Evolutionary conservation across 2,329 filamentous ascomycete genomes (phyloP).

Genomic region (Massarina eburnea): DNA sequence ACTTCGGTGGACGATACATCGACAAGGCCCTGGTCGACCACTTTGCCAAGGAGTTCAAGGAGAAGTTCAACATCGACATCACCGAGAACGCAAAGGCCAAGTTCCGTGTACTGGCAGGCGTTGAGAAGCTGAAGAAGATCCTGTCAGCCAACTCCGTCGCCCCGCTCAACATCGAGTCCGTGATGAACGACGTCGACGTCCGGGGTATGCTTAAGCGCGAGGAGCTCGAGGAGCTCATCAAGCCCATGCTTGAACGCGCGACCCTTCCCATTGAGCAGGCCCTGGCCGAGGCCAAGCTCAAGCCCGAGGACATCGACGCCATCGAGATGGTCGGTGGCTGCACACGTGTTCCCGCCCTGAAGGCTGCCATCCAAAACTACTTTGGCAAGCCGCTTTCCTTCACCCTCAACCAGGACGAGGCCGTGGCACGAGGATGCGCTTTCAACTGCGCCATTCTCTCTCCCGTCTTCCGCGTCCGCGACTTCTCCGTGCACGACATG

Average conservation of each 20-base stretch:
- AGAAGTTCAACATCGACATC: slow-evolving; percentile 97
- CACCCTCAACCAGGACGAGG: slow-evolving; percentile 98
- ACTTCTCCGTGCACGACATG: slow-evolving; percentile 97
- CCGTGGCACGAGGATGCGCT: slow-evolving; percentile 89
- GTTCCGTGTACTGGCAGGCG: slow-evolving; percentile 81
- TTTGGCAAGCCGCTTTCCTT: slow-evolving; percentile 92
- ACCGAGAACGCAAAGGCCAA: slow-evolving; percentile 85
- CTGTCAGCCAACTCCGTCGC: slow-evolving; percentile 92
- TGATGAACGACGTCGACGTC: slow-evolving; percentile 98
- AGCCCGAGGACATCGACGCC: slow-evolving; percentile 85
- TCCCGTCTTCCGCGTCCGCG: slow-evolving; percentile 95
- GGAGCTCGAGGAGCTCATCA: slow-evolving; percentile 87
- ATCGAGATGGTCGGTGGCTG: slow-evolving; percentile 94
- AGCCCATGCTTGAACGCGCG: slow-evolving; percentile 76
- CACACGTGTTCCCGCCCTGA: slow-evolving; percentile 89
- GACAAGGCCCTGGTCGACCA: slow-evolving; percentile 94
- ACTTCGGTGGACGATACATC: slow-evolving; percentile 97
- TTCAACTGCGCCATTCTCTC: slow-evolving; percentile 98
- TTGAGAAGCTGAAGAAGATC: slow-evolving; percentile 98
- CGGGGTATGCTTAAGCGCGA: slow-evolving; percentile 86
- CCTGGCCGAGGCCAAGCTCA: slow-evolving; percentile 89
- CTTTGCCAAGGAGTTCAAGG: slow-evolving; percentile 93
- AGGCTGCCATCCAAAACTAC: slow-evolving; percentile 85
- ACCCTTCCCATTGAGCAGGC: slow-evolving; percentile 82
- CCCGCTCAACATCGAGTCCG: slow-evolving; percentile 92